Evolutionary conservation across 108 stramenopile species (phyloP).

Genomic region (Parietichytrium sp.): DNA sequence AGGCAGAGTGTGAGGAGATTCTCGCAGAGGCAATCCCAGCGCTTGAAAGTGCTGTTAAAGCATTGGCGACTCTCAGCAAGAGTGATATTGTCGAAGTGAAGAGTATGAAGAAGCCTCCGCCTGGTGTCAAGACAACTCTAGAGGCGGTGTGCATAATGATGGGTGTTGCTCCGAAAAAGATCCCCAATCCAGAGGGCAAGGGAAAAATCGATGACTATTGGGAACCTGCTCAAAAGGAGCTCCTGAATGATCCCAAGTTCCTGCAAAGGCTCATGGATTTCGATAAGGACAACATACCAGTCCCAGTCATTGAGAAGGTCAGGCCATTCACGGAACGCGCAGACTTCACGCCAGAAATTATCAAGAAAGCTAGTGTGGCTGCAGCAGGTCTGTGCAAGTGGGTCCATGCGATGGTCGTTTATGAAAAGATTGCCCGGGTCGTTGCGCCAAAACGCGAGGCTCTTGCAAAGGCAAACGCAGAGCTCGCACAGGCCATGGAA

Average conservation of each 20-base stretch:
- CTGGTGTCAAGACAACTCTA: constrained; percentile 61
- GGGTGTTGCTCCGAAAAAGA: constrained; percentile 47
- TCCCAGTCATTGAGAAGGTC: constrained; percentile 56
- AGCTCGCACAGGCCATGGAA: constrained; percentile 51
- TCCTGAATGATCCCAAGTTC: constrained; percentile 59
- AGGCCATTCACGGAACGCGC: constrained; percentile 56
- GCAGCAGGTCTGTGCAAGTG: constrained; percentile 66
- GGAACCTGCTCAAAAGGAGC: constrained; percentile 60
- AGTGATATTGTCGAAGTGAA: constrained; percentile 69
- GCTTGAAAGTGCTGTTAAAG: constrained; percentile 67
- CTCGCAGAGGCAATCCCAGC: constrained; percentile 73
- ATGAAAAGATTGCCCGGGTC: constrained; percentile 60
- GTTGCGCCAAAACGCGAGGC: constrained; percentile 64
- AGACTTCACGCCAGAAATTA: constrained; percentile 59
- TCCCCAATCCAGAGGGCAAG: constrained; percentile 59
- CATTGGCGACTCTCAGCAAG: constrained; percentile 66
- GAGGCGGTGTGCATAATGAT: constrained; percentile 69
- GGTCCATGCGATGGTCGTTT: constrained; percentile 68
- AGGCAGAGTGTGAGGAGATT: constrained; percentile 61
- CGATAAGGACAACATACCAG: constrained; percentile 65
- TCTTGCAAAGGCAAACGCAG: constrained; percentile 59
- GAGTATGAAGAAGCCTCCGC: constrained; percentile 67
- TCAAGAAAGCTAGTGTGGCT: constrained; percentile 60
- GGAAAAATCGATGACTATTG: constrained; percentile 65
- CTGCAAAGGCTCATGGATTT: constrained; percentile 59